phyloP scores from a whole-genome alignment of 2,329 filamentous ascomycete genomes.

The Claviceps sorghi region DNA sequence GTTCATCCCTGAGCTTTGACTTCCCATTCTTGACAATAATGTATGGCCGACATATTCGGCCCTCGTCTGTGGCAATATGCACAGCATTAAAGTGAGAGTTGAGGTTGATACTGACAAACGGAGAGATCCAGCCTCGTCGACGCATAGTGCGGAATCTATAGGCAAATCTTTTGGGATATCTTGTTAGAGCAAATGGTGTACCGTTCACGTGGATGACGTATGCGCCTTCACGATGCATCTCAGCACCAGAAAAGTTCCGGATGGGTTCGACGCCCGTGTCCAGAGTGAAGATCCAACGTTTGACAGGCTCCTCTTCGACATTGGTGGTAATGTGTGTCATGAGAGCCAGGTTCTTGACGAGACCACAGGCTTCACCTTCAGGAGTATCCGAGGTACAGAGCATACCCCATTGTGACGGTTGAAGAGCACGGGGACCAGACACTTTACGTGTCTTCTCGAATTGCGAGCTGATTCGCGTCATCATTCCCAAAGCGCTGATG shows the following conservation, averaged over 20 bases:
- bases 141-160: conserved; percentile 74
- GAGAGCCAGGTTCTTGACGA: conserved; percentile 93
- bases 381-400: conserved; percentile 93
- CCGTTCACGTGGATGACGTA: conserved; percentile 94
- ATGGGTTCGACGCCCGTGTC: conserved; percentile 72
- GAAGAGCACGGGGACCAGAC: conserved; percentile 83
- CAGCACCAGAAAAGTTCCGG: conserved; percentile 55
- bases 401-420: conserved; percentile 98
- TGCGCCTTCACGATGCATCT: conserved; percentile 70
- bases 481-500: conserved; percentile 95
- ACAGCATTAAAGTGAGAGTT: conserved; percentile 86
- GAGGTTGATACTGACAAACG: conserved; percentile 92
- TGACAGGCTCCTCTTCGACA: conserved; percentile 81
- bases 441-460: conserved; percentile 98
- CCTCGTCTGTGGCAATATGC: conserved; percentile 93
- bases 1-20: conserved; percentile 63
- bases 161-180: conserved; percentile 74
- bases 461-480: conserved; percentile 96
- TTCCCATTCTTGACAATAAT: conserved; percentile 86
- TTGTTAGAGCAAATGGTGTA: conserved; percentile 77
- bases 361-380: conserved; percentile 93
- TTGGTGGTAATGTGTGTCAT: conserved; percentile 99
- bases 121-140: conserved; percentile 80
- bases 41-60: conserved; percentile 85
- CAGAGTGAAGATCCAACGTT: conserved; percentile 70